Evolutionary conservation across 2,329 filamentous ascomycete genomes (phyloP).

Genomic region (Apiospora kogelbergensis): DNA sequence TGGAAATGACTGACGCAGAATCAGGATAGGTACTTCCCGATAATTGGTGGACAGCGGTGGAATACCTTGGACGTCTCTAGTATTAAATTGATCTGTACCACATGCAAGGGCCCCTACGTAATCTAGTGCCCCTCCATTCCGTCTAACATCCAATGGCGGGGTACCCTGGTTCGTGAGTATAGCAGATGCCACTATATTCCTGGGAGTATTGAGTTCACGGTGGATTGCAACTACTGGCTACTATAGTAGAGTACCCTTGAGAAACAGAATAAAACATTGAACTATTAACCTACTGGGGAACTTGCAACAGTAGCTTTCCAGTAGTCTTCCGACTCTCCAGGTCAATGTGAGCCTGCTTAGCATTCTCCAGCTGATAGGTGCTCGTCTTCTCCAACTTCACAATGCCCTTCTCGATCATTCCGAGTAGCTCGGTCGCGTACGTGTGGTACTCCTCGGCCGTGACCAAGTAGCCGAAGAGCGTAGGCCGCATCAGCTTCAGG

Average conservation of each 20-base stretch:
- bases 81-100: not conserved
- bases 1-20: not conserved
- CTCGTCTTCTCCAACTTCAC: conserved; percentile 67
- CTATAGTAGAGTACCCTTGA: too few relatives aligned
- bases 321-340: conserved; percentile 80
- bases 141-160: not conserved
- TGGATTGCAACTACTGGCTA: too few relatives aligned
- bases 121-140: not conserved
- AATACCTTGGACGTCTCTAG: conserved; percentile 2
- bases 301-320: conserved; percentile 72
- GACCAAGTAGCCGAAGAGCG: conserved; percentile 68
- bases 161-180: not conserved
- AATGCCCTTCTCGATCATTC: conserved; percentile 62
- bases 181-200: not conserved
- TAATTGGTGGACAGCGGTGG: not conserved
- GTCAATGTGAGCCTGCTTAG: conserved; percentile 71
- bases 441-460: conserved; percentile 69
- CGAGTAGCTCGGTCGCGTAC: conserved; percentile 72
- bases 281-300: conserved; percentile 23
- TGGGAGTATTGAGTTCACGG: too few relatives aligned
- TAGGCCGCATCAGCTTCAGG: conserved; percentile 72
- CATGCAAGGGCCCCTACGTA: not conserved
- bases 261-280: too few relatives aligned
- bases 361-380: conserved; percentile 73
- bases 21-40: not conserved